Evolutionary conservation across 768 basidiomycete genomes (phyloP).

Genomic region (Hygrophoropsis aurantiaca): DNA sequence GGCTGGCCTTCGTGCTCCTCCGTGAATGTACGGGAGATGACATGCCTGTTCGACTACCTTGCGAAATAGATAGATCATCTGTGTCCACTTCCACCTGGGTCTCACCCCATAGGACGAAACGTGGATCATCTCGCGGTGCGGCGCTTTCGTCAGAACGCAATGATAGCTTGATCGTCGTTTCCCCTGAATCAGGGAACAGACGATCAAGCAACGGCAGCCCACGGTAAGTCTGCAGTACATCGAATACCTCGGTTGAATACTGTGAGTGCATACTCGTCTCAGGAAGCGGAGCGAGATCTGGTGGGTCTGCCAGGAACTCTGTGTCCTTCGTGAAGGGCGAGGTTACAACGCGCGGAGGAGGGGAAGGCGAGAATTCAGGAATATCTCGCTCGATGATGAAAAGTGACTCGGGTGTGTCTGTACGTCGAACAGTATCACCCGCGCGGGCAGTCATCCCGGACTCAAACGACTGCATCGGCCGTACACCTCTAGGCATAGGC

Average conservation of each 20-base stretch:
- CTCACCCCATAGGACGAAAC: slow-evolving; percentile 91
- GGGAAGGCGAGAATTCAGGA: slow-evolving; percentile 8
- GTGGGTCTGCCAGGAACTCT: slow-evolving; percentile 24
- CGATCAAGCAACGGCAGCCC: slow-evolving; percentile 75
- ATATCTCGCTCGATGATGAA: not conserved
- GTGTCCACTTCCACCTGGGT: slow-evolving; percentile 33
- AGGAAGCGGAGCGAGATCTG: slow-evolving; percentile 35
- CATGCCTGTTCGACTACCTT: slow-evolving; percentile 36
- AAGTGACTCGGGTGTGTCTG: slow-evolving; percentile 7
- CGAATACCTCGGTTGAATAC: slow-evolving; percentile 76
- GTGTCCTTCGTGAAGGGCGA: slow-evolving; percentile 29
- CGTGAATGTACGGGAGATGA: slow-evolving; percentile 42
- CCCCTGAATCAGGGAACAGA: slow-evolving; percentile 54
- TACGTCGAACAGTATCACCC: slow-evolving; percentile 27
- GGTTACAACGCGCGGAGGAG: slow-evolving; percentile 21
- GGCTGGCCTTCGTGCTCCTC: slow-evolving; percentile 28
- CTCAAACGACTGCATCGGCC: slow-evolving; percentile 87
- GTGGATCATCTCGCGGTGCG: slow-evolving; percentile 81
- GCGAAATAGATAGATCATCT: slow-evolving; percentile 40
- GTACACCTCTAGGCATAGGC: slow-evolving; percentile 54
- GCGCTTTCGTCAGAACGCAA: slow-evolving; percentile 64
- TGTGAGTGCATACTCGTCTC: slow-evolving; percentile 57
- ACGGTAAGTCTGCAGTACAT: slow-evolving; percentile 76
- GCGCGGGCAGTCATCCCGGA: slow-evolving; percentile 77
- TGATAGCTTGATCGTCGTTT: slow-evolving; percentile 73